phyloP scores from a whole-genome alignment of 192 early-diverging fungal genomes.

The Phycomyces blakesleeanus region DNA sequence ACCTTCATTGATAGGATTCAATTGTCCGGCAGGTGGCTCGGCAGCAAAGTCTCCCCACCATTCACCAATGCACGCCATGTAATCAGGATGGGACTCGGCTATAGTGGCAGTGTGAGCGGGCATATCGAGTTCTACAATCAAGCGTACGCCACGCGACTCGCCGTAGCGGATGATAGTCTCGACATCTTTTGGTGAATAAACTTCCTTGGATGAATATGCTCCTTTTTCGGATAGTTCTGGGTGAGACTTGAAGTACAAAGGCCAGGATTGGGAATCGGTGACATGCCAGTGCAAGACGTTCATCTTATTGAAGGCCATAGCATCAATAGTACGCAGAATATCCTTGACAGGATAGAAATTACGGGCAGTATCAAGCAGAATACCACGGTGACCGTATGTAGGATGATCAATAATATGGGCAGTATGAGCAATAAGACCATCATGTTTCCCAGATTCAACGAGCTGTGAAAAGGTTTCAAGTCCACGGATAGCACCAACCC shows the following conservation, averaged over 20 bases:
- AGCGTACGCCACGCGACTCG: constrained; percentile 68
- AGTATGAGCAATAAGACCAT: constrained; percentile 47
- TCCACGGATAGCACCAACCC: constrained; percentile 68
- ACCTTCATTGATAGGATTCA: constrained; percentile 61
- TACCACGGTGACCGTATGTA: constrained; percentile 65
- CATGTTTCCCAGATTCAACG: constrained; percentile 37
- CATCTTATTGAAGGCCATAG: constrained; percentile 69
- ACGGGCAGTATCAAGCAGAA: constrained; percentile 63
- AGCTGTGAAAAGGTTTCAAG: constrained; percentile 73
- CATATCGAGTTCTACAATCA: constrained; percentile 85
- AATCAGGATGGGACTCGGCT: constrained; percentile 42
- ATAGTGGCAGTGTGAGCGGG: constrained; percentile 67
- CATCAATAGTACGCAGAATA: constrained; percentile 61
- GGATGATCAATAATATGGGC: constrained; percentile 61
- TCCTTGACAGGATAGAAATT: constrained; percentile 61
- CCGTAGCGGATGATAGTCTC: constrained; percentile 64
- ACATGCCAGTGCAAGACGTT: constrained; percentile 80
- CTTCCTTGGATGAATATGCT: constrained; percentile 60
- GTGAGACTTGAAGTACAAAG: constrained; percentile 55
- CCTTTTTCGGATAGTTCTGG: constrained; percentile 61
- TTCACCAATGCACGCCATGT: constrained; percentile 55
- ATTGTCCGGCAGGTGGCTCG: constrained; percentile 79
- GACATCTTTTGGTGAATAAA: constrained; percentile 70
- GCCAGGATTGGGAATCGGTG: constrained; percentile 69
- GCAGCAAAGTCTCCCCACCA: constrained; percentile 64